Evolutionary conservation across 1,284 basidiomycete species (phyloP), one percentile per base, ranked within the genome.

Genomic region (Thecaphora thlaspeos): DNA sequence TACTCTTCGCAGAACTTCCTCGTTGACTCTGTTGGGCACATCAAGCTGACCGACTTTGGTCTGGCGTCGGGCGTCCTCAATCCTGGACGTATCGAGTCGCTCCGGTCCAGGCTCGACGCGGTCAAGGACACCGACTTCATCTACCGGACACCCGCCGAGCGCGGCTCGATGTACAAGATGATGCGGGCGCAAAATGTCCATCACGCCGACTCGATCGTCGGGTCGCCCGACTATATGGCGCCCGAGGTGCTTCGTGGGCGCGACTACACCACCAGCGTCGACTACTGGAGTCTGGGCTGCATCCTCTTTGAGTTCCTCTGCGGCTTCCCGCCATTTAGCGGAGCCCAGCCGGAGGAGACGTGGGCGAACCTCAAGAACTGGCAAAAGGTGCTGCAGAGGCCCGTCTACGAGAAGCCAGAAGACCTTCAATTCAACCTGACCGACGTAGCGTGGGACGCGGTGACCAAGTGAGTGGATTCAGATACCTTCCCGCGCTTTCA

Each of bases 321-420:
- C 51, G 80, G 80, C 51, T 98, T 96, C 82, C 95, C 95, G 11
- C 95, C 95, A 0, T 99, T 98, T 82, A 94, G 90, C 47, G 95
- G 95, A 14, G 86, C 88, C 40, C 91, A 88, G 0, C 89, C 93
- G 0, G 94, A 99, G 72, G 95, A 99, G 80, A 99, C 95, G 0
- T 99, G 95, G 92, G 91, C 91, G 19, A 98, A 98, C 79, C 81
- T 99, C 68, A 97, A 97, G 81, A 97, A 96, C 79, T 99, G 95
- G 95, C 85, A 87, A 22, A 89, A 89, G 68, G 75, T 93, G 3
- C 83, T 99, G 4, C 83, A 88, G 19, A 81, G 95, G 59, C 95
- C 95, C 1, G 89, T 95, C 66, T 98, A 98, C 73, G 92, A 96
- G 76, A 88, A 90, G 65, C 88, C 89, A 2, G 93, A 98, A 77